Evolutionary conservation across 2,329 filamentous ascomycete species (phyloP).

Genomic region (Calonectria montana): DNA sequence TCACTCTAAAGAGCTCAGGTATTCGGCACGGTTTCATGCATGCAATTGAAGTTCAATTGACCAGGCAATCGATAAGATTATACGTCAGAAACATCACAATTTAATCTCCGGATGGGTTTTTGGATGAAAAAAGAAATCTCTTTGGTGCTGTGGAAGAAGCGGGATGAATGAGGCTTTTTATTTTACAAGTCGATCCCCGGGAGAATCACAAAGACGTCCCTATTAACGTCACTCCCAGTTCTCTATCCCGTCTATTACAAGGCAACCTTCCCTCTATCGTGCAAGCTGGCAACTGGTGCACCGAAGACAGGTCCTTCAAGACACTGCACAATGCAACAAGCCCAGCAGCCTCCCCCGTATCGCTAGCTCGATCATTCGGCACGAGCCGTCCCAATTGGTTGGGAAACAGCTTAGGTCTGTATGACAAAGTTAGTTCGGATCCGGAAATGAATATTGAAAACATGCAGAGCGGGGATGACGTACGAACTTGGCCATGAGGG

Average conservation of each 20-base stretch:
- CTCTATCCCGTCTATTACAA: slow-evolving; percentile 57
- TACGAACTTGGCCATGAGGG: slow-evolving; percentile 93
- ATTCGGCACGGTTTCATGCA: slow-evolving; percentile 16
- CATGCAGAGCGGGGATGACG: slow-evolving; percentile 49
- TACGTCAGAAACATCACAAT: slow-evolving; percentile 16
- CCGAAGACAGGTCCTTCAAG: slow-evolving; percentile 41
- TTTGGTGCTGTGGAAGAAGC: slow-evolving; percentile 48
- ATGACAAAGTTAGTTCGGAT: slow-evolving; percentile 22
- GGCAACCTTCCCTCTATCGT: slow-evolving; percentile 51
- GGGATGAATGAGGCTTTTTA: slow-evolving; percentile 56
- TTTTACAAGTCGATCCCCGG: slow-evolving; percentile 55
- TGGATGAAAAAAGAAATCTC: slow-evolving; percentile 43
- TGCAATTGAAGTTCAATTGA: slow-evolving; percentile 37
- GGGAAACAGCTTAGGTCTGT: slow-evolving; percentile 53
- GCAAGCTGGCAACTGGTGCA: slow-evolving; percentile 44
- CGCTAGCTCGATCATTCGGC: slow-evolving; percentile 50
- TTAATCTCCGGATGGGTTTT: background rate
- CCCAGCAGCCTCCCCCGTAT: slow-evolving; percentile 46
- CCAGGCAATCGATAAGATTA: slow-evolving; percentile 26
- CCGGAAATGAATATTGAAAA: background rate
- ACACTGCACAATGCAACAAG: slow-evolving; percentile 40
- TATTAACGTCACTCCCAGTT: slow-evolving; percentile 49
- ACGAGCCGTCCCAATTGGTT: slow-evolving; percentile 48
- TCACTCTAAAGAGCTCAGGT: slow-evolving; percentile 34
- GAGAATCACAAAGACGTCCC: slow-evolving; percentile 49